Conservation (phyloP, 2,329 filamentous ascomycete genomes). For the Penicillium sp. region DNA sequence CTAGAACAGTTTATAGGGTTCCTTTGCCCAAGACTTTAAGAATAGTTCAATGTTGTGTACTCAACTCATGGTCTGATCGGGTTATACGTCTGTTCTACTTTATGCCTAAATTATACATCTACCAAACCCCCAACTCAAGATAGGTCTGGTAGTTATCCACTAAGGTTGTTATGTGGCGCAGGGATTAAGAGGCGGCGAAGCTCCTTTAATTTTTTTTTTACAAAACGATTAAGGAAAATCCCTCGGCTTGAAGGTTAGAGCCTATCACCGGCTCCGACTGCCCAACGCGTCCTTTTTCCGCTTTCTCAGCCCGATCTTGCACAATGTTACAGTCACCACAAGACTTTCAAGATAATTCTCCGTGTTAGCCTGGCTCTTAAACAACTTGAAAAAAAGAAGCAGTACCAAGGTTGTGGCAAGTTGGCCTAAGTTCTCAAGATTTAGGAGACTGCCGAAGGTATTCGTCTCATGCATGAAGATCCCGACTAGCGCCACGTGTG, state of each 20-base stretch:
- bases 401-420: neutral
- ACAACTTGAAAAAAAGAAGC: neutral
- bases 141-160: neutral
- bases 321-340: slow-evolving; percentile 15
- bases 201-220: slow-evolving; percentile 2
- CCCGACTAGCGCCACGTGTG: slow-evolving; percentile 41
- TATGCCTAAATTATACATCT: neutral
- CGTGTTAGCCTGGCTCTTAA: slow-evolving; percentile 8
- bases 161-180: slow-evolving; percentile 4
- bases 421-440: neutral
- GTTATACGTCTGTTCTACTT: neutral
- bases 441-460: slow-evolving; percentile 3
- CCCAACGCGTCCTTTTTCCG: slow-evolving; percentile 12
- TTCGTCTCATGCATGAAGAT: slow-evolving; percentile 35
- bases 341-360: slow-evolving; percentile 1
- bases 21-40: neutral
- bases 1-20: neutral
- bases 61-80: neutral
- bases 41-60: neutral
- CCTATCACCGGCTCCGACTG: slow-evolving; percentile 8
- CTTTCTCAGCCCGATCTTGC: slow-evolving; percentile 5
- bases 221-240: neutral
- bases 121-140: neutral
- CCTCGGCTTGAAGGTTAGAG: slow-evolving; percentile 7
- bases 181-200: slow-evolving; percentile 8